phyloP scores from a whole-genome alignment of 371 early-diverging fungal species.

The Rhizopus delemar region DNA sequence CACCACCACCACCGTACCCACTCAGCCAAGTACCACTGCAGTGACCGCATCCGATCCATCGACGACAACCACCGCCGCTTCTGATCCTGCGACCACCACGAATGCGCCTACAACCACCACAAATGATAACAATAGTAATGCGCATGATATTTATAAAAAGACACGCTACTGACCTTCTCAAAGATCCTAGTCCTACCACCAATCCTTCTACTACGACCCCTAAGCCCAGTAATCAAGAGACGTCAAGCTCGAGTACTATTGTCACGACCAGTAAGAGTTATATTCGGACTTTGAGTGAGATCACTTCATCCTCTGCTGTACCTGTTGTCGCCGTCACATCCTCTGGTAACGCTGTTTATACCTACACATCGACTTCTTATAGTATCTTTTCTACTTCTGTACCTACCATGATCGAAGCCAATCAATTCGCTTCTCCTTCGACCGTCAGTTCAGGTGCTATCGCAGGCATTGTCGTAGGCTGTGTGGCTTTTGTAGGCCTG shows the following conservation, averaged over 20 bases:
- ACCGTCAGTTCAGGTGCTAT: slow-evolving; percentile 18
- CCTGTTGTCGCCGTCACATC: slow-evolving; percentile 18
- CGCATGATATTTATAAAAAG: too few species aligned
- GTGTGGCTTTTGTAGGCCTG: slow-evolving; percentile 19
- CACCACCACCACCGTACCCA: not conserved
- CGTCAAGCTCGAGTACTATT: not conserved
- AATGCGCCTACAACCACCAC: not conserved
- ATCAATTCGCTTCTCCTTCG: not conserved
- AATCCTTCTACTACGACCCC: not conserved
- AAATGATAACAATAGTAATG: not conserved
- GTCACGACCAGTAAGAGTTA: not conserved
- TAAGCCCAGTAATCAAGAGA: not conserved
- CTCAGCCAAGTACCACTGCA: not conserved
- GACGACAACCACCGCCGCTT: too few species aligned
- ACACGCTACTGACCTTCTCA: too few species aligned
- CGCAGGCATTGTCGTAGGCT: slow-evolving; percentile 27
- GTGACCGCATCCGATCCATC: not conserved
- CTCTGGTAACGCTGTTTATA: slow-evolving; percentile 15
- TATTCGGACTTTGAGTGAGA: not conserved
- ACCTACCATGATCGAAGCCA: slow-evolving; percentile 1
- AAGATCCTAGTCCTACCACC: not conserved
- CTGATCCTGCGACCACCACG: not conserved
- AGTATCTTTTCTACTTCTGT: slow-evolving; percentile 11
- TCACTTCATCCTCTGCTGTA: slow-evolving; percentile 15
- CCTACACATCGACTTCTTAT: slow-evolving; percentile 24